A percentile compares a stretch with the other conserved stretches of the same genome.
Conservation (phyloP, 73 alveolate species). For the Paramecium tetraurelia region DNA sequence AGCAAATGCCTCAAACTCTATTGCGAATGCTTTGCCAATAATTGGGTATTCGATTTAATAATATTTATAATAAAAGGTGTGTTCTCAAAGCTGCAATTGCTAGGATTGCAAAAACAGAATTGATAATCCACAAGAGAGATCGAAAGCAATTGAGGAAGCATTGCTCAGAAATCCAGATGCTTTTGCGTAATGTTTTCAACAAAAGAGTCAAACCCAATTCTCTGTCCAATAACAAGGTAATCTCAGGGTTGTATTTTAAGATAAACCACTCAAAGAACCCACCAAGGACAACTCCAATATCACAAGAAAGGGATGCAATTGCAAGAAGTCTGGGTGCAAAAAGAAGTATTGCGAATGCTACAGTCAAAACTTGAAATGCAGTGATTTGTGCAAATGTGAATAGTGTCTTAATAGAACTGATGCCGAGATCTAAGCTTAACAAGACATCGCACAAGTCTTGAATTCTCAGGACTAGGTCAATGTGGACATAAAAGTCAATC, state of each 20-base stretch:
- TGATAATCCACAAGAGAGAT: slow-evolving; percentile 32
- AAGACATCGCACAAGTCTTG: not conserved
- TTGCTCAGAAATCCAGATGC: slow-evolving; percentile 55
- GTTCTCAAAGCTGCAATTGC: slow-evolving; percentile 55
- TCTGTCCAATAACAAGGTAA: not conserved
- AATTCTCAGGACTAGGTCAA: not conserved
- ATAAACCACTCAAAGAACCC: not conserved
- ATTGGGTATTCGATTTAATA: not conserved
- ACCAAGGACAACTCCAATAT: not conserved
- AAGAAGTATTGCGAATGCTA: slow-evolving; percentile 79
- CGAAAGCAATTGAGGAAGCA: slow-evolving; percentile 51
- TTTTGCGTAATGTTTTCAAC: not conserved
- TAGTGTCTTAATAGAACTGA: slow-evolving; percentile 46
- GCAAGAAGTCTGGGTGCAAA: slow-evolving; percentile 74
- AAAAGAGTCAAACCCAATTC: not conserved
- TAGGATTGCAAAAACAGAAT: slow-evolving; percentile 49
- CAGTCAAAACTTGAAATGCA: slow-evolving; percentile 60
- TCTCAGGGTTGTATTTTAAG: not conserved
- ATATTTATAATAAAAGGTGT: not conserved
- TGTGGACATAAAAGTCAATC: not conserved
- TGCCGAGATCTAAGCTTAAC: not conserved
- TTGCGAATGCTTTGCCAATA: slow-evolving; percentile 61
- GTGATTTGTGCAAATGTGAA: slow-evolving; percentile 66
- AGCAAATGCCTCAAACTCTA: slow-evolving; percentile 56
- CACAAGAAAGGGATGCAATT: slow-evolving; percentile 67